Evolutionary conservation across 306 rosid genomes (phyloP), one percentile per base, ranked within the genome.

Genomic region (Argentina anserina): DNA sequence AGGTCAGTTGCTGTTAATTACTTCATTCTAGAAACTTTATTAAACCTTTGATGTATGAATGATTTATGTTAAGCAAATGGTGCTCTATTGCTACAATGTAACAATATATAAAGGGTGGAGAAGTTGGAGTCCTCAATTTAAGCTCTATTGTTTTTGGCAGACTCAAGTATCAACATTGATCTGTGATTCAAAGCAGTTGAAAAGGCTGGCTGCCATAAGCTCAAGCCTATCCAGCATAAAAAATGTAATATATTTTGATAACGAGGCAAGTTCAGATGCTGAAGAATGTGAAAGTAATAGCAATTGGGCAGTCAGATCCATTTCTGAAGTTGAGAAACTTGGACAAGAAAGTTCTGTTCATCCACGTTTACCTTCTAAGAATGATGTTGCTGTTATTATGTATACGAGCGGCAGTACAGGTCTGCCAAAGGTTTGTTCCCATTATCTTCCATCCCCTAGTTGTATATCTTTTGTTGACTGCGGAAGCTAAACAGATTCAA

Each of bases 331-430:
- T 65, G 96, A 89, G 86, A 89, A 82, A 74, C 90, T 87, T 76
- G 98, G 98, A 77, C 77, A 76, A 77, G 78, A 84, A 69, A 78
- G 61, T 81, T 87, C 87, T 14, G 81, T 81, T 61, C 78, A 61
- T 15, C 86, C 97, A 78, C 84, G 75, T 79, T 73, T 93, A 47
- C 98, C 98, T 80, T 87, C 94, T 45, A 90, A 91, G 82, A 67
- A 85, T 76, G 52, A 62, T 63, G 60, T 87, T 60, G 98, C 93
- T 64, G 92, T 93, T 71, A 67, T 91, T 69, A 93, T 93, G 98
- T 93, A 93, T 70, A 93, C 98, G 46, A 93, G 98, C 70, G 98
- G 98, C 55, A 93, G 98, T 71, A 87, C 97, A 45, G 97, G 94
- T 77, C 82, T 90, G 63, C 98, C 98, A 65, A 93, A 93, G 97